Base-by-base conservation (phyloP, 495 filamentous ascomycete genomes). In the Penicillium maclennaniae region DNA sequence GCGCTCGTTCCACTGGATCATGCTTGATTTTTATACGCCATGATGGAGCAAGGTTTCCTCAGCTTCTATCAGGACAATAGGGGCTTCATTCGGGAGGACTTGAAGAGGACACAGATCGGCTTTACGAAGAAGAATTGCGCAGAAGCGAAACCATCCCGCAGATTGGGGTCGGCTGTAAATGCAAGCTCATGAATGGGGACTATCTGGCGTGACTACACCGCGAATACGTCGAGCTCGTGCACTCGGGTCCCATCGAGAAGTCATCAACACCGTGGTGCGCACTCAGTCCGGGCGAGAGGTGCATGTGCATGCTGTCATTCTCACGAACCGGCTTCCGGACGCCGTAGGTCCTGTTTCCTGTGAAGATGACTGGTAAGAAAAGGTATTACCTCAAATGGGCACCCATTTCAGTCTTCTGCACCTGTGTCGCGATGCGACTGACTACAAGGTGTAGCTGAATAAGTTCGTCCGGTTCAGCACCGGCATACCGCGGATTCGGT, bases 401-500 rank as follows among this genome's bases (percentile, higher is more conserved):
- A 65, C 34, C 59, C 60, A 60, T 21, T 53, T 48, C 19, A 42
- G 51, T 21, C 21, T 25, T 23, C 15, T 7, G 20, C 38, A 17
- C 6, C 20, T 7, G 37, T 16, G 1, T 7, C 15, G 37, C 6
- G 8, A 14, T 2, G 2, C 15, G 15, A 6, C 14, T 39, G 10
- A 39, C 37, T n/a, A 31, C 27, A 31, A 23, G 6, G 49, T 26
- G 44, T 31, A 63, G 60, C 58, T 55, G 79, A 61, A 50, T 51
- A 68, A 48, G 60, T 69, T 79, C 37, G 47, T 70, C 73, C 17
- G 78, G 79, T 7, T 69, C 67, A 15, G 55, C 78, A 0, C 74
- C 76, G 51, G 74, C 77, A 14, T 83, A 84, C 56, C 75, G 73
- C 47, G 76, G 76, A 14, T 78, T 74, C 16, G 78, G 78, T 43